A percentile compares a stretch with the other conserved stretches of the same genome.
Conservation (phyloP, 305 asterid genomes). For the Fraxinus ornus region DNA sequence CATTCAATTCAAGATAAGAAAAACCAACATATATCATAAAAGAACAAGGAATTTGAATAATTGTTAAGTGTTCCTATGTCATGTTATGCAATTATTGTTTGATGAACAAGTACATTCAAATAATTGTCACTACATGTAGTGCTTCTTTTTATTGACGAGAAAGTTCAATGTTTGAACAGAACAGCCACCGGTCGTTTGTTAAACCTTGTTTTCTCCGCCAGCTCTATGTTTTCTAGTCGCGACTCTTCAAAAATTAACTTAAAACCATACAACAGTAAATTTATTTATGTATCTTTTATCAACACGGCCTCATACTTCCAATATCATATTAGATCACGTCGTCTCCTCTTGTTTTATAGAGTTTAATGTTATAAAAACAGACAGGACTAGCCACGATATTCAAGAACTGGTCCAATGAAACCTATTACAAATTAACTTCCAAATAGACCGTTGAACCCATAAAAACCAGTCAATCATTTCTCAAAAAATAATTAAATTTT, state of each 20-base stretch:
- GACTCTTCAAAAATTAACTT: background rate
- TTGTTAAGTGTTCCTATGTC: slow-evolving; percentile 19
- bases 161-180: background rate
- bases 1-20: background rate
- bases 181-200: background rate
- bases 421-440: background rate
- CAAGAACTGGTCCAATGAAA: too few relatives aligned
- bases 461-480: background rate
- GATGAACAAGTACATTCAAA: slow-evolving; percentile 5
- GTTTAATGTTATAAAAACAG: background rate
- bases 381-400: background rate
- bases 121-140: background rate
- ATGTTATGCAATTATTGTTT: slow-evolving; percentile 38
- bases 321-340: too few relatives aligned
- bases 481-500: too few relatives aligned
- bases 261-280: background rate
- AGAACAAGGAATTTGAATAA: slow-evolving; percentile 23
- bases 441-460: background rate
- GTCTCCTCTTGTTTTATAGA: too few relatives aligned
- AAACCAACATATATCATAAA: slow-evolving; percentile 8
- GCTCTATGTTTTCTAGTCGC: background rate
- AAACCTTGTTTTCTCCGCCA: background rate
- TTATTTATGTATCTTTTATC: background rate
- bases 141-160: background rate
- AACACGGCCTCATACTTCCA: background rate